Evolutionary conservation across 2,329 filamentous ascomycete genomes (phyloP).

Genomic region (Calonectria multiphialidica): DNA sequence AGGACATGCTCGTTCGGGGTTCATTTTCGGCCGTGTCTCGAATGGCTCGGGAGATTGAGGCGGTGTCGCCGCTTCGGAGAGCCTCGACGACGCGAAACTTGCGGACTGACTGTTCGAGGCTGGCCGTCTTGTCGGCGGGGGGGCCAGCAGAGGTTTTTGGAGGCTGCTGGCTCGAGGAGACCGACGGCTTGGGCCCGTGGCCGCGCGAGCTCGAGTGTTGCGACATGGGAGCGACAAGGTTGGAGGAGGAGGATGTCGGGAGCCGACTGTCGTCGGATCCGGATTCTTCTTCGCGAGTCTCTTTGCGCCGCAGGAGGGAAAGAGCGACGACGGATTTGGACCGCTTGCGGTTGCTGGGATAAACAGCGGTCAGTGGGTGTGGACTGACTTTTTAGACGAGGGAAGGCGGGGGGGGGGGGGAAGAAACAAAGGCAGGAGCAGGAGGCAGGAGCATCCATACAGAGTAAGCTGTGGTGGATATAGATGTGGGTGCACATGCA

Average conservation of each 20-base stretch:
- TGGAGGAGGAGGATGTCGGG: conserved; percentile 47
- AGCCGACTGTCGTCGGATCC: conserved; percentile 64
- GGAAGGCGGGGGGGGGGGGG: conserved; percentile 24
- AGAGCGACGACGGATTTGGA: conserved; percentile 66
- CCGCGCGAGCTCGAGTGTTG: conserved; percentile 53
- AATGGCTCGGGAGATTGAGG: conserved; percentile 88
- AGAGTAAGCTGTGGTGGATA: conserved; percentile 37
- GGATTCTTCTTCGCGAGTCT: conserved; percentile 64
- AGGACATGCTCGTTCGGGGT: conserved; percentile 68
- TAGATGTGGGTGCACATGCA: conserved; percentile 24
- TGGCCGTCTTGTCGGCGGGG: conserved; percentile 59
- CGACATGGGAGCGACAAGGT: conserved; percentile 51
- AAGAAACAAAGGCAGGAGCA: conserved; percentile 3
- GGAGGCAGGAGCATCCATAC: conserved; percentile 24
- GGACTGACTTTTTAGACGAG: conserved; percentile 40
- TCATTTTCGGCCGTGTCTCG: conserved; percentile 70
- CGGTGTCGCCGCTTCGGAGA: conserved; percentile 89
- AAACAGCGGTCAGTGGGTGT: conserved; percentile 46
- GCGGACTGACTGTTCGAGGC: conserved; percentile 92
- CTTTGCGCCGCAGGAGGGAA: conserved; percentile 66
- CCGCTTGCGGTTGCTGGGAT: conserved; percentile 59
- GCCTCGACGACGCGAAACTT: conserved; percentile 97
- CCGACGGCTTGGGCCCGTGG: conserved; percentile 62
- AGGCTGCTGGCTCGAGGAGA: conserved; percentile 53
- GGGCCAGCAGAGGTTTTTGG: conserved; percentile 46